Base-by-base conservation (phyloP, 306 rosid species). In the Fragaria nilgerrensis region DNA sequence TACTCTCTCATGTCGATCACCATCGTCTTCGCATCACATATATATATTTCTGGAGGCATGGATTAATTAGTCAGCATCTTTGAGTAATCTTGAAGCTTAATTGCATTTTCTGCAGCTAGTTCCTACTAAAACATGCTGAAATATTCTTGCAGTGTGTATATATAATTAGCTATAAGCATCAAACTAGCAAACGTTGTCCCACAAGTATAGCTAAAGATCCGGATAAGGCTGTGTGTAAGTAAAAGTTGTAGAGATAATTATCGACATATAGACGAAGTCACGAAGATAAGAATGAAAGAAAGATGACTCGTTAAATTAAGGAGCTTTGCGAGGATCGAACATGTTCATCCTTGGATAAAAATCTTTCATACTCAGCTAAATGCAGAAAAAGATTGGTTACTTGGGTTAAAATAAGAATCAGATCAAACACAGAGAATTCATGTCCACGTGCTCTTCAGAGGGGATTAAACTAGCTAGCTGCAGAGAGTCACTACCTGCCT, bases 371-470 rank as follows among this genome's bases (percentile, higher is more conserved):
- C 25, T 19, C n/a, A 53, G 29, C 62, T 55, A 55, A 55, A 32
- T 55, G 22, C 44, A 53, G 41, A 34, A 64, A 29, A 36, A 9
- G 4, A 15, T 34, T 71, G 36, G 45, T 17, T 7, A 56, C 23
- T 55, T 56, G 41, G 37, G 25, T 39, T 73, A 73, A 55, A 22
- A 16, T 27, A 62, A 29, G 67, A 15, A 73, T 10, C 39, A 73
- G 50, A 73, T 73, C 52, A 22, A 37, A 37, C 66, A 70, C 22
- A 15, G 77, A 39, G 37, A 5, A 39, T 36, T 73, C 52, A 58
- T 74, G 41, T 41, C 3, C 77, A 74, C 69, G 43, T 74, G 68
- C 68, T n/a, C 22, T 10, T 41, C 39, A 74, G 55, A 25, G 62
- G 23, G 23, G 14, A 32, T 36, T 64, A 32, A 64, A 64, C 14